Conservation (phyloP, 2,329 filamentous ascomycete species). For the Colletotrichum cordylinicola region DNA sequence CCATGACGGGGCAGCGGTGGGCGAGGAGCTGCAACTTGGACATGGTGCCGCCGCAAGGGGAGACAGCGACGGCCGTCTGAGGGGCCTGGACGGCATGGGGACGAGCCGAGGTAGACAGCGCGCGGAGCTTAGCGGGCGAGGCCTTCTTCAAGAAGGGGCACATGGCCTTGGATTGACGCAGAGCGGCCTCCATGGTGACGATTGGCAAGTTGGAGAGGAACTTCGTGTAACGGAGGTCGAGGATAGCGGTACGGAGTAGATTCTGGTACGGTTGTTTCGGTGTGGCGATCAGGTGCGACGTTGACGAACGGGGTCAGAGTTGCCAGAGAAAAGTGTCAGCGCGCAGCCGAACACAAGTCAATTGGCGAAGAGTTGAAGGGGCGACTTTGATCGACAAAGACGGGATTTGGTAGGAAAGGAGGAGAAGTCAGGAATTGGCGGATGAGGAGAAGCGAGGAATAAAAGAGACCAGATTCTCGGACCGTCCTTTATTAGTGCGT, state of each 20-base stretch:
- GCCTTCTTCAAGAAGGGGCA: conserved; percentile 98
- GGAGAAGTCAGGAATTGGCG: background rate
- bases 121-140: conserved; percentile 87
- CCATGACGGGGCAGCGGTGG: conserved; percentile 97
- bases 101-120: conserved; percentile 78
- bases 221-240: background rate
- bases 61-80: conserved; percentile 63
- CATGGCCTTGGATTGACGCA: conserved; percentile 95
- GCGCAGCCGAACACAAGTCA: conserved; percentile 9
- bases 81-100: conserved; percentile 31
- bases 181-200: conserved; percentile 82
- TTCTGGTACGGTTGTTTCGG: background rate
- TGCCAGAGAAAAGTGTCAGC: conserved; percentile 13
- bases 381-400: background rate
- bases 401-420: background rate
- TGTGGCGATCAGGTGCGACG: conserved; percentile 8
- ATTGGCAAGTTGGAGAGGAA: background rate
- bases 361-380: background rate
- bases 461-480: conserved; percentile 13
- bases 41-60: conserved; percentile 89
- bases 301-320: background rate
- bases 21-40: conserved; percentile 95
- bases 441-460: conserved; percentile 2
- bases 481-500: conserved; percentile 20
- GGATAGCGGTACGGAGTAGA: background rate